A percentile compares a stretch with the other conserved stretches of the same genome.
phyloP scores from a whole-genome alignment of 2,329 filamentous ascomycete genomes.

The Aspergillus amoenus region DNA sequence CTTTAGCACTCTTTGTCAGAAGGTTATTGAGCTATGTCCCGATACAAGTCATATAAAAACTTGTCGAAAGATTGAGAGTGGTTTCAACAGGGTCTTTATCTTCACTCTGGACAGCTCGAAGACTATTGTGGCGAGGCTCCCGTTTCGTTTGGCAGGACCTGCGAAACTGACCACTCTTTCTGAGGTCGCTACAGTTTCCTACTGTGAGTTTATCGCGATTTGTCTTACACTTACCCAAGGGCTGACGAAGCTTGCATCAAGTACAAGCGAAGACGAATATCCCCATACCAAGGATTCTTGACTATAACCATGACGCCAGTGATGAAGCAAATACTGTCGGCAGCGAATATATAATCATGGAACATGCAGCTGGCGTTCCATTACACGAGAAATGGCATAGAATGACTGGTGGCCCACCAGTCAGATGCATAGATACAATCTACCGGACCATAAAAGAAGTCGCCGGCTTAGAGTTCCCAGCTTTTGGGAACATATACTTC shows the following conservation, averaged over 20 bases:
- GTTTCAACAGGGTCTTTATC: constrained; percentile 47
- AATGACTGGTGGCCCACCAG: constrained; percentile 30
- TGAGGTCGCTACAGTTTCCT: constrained; percentile 48
- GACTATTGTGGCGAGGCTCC: constrained; percentile 43
- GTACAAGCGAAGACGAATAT: constrained; percentile 40
- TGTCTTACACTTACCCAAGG: neutral
- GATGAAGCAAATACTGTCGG: constrained; percentile 31
- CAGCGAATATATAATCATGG: constrained; percentile 43
- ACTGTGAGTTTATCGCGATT: constrained; percentile 29
- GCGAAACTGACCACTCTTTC: constrained; percentile 39
- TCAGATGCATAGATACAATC: constrained; percentile 23
- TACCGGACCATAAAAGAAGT: constrained; percentile 7
- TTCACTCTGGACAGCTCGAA: constrained; percentile 40
- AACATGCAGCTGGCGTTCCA: constrained; percentile 34
- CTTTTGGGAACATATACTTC: constrained; percentile 40
- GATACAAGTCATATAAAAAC: constrained; percentile 32
- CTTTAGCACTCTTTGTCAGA: constrained; percentile 39
- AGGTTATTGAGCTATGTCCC: constrained; percentile 37
- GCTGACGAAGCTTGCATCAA: constrained; percentile 19
- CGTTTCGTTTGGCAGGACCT: constrained; percentile 41
- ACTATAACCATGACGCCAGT: constrained; percentile 41
- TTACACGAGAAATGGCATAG: constrained; percentile 32
- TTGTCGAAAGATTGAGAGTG: constrained; percentile 46
- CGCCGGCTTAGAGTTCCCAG: constrained; percentile 30
- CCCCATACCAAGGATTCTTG: constrained; percentile 44